A percentile compares a stretch with the other conserved stretches of the same genome.
Conservation (phyloP, 177 flowering plant species). For the Tripterygium wilfordii region DNA sequence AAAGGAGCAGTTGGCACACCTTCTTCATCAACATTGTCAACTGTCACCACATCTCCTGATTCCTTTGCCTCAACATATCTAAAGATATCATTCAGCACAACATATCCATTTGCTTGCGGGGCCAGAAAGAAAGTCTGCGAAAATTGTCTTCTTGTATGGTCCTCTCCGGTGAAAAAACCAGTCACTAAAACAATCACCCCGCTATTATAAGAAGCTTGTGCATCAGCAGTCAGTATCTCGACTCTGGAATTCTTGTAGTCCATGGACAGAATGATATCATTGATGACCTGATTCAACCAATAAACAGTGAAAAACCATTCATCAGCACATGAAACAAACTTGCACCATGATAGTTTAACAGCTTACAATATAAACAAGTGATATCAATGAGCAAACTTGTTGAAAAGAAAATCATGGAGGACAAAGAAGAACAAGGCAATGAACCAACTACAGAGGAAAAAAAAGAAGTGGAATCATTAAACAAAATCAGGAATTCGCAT, state of each 20-base stretch:
- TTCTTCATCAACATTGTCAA: conserved; percentile 3
- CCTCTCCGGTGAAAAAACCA: conserved; percentile 26
- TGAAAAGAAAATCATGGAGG: too few species aligned
- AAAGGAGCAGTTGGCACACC: conserved; percentile 1
- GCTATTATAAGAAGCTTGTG: conserved; percentile 21
- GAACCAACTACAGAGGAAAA: too few species aligned
- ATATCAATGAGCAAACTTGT: too few species aligned
- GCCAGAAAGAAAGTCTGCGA: conserved; percentile 33
- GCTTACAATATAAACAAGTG: too few species aligned
- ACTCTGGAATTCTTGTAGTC: conserved; percentile 9
- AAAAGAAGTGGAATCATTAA: too few species aligned
- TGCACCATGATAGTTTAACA: too few species aligned
- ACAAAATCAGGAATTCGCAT: too few species aligned
- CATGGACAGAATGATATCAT: too few species aligned
- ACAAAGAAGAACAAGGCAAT: too few species aligned
- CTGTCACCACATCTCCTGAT: not conserved
- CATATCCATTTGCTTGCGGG: conserved; percentile 24
- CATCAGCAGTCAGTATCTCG: conserved; percentile 22
- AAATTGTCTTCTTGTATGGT: conserved; percentile 17
- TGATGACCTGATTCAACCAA: too few species aligned
- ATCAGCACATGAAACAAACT: too few species aligned
- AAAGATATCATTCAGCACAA: conserved; percentile 29
- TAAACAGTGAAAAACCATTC: too few species aligned
- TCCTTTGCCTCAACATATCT: conserved; percentile 21
- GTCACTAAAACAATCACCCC: conserved; percentile 32